Evolutionary conservation across 352 stramenopile genomes (phyloP).

Genomic region (Phytophthora nicotianae): DNA sequence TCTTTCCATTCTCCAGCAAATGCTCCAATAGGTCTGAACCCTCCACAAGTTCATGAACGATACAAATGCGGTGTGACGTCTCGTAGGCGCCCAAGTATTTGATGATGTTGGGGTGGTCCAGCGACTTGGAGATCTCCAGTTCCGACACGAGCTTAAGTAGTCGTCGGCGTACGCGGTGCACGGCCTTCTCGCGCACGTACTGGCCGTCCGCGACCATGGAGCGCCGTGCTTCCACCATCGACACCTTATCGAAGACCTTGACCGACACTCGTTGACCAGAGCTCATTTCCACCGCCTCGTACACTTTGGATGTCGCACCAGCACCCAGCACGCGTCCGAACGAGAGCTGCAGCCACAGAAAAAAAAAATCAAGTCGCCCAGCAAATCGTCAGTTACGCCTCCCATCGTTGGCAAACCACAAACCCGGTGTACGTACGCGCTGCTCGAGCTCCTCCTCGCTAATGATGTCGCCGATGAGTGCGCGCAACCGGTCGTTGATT

Average conservation of each 20-base stretch:
- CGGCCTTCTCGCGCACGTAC: slow-evolving; percentile 66
- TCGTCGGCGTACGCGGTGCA: slow-evolving; percentile 68
- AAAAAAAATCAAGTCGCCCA: slow-evolving; percentile 25
- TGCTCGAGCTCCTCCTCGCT: slow-evolving; percentile 62
- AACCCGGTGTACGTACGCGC: slow-evolving; percentile 37
- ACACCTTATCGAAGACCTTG: slow-evolving; percentile 86
- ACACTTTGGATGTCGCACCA: slow-evolving; percentile 82
- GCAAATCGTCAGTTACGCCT: slow-evolving; percentile 25
- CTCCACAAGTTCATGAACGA: slow-evolving; percentile 81
- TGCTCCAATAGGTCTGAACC: slow-evolving; percentile 77
- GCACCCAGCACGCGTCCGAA: slow-evolving; percentile 69
- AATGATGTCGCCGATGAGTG: slow-evolving; percentile 65
- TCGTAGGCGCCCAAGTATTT: slow-evolving; percentile 76
- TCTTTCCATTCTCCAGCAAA: slow-evolving; percentile 73
- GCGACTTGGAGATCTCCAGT: slow-evolving; percentile 75
- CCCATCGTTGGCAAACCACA: background rate
- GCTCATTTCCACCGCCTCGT: slow-evolving; percentile 56
- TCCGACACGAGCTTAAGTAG: slow-evolving; percentile 86
- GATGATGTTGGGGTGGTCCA: slow-evolving; percentile 83
- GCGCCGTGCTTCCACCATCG: slow-evolving; percentile 76
- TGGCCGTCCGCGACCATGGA: slow-evolving; percentile 78
- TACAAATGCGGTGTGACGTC: slow-evolving; percentile 79
- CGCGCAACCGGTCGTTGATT: slow-evolving; percentile 67
- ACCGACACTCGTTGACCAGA: slow-evolving; percentile 63
- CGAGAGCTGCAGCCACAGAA: slow-evolving; percentile 45